Conservation (phyloP, 139 green algal genomes). For the Picochlorum sp. region DNA sequence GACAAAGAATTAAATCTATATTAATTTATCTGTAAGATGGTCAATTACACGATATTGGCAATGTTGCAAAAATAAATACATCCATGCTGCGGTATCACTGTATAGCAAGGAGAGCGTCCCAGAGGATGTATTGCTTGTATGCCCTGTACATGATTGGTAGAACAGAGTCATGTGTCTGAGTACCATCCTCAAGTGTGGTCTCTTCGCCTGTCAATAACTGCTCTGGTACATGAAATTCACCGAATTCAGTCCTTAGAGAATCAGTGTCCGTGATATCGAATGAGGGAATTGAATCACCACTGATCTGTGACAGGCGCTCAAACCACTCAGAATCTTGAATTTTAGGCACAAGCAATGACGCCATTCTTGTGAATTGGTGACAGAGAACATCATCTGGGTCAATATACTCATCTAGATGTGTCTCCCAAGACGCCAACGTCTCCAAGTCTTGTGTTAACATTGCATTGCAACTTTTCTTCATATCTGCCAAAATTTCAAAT, state of each 20-base stretch:
- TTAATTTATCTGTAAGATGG: background rate
- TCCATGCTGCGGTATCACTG: background rate
- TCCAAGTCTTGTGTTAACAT: background rate
- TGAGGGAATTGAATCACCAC: too few species aligned
- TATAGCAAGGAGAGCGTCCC: conserved; percentile 1
- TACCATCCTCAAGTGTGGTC: too few species aligned
- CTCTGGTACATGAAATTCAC: too few species aligned
- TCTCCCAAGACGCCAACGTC: background rate
- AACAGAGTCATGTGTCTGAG: background rate
- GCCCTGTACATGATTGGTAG: conserved; percentile 12
- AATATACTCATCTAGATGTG: background rate
- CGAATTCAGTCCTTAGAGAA: too few species aligned
- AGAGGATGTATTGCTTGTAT: conserved; percentile 13
- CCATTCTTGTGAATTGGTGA: background rate
- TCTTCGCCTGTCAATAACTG: too few species aligned
- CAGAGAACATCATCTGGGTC: background rate
- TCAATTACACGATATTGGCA: background rate
- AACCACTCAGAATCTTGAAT: too few species aligned
- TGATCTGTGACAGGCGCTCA: too few species aligned
- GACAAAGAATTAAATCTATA: conserved; percentile 15
- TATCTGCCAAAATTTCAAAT: background rate
- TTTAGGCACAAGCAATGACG: too few species aligned
- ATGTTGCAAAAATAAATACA: background rate
- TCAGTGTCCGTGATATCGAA: too few species aligned
- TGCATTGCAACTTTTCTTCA: background rate